Percentiles rank a stretch among this genome's conserved stretches.
Evolutionary conservation across 2,329 filamentous ascomycete species (phyloP).

Genomic region (Botrytis fragariae): DNA sequence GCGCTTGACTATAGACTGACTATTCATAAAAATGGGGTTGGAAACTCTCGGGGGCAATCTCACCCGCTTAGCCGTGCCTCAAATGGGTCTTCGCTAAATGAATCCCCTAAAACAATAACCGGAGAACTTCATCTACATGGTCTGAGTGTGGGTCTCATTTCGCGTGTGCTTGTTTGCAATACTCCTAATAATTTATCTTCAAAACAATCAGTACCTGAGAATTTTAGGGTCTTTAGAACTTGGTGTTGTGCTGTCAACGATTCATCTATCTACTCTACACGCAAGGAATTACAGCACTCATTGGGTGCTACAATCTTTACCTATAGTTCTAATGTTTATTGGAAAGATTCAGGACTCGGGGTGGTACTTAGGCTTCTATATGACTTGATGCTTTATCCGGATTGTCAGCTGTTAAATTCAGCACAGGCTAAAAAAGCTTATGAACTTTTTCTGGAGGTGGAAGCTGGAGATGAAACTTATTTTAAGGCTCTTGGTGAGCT

Average conservation of each 20-base stretch:
- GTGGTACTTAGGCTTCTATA: not conserved
- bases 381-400: not conserved
- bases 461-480: fast-evolving
- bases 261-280: not conserved
- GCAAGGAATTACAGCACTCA: fast-evolving
- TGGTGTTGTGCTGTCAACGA: fast-evolving
- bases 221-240: not conserved
- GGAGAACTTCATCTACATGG: not conserved
- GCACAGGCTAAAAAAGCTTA: not conserved
- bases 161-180: not conserved
- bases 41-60: fast-evolving
- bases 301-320: fast-evolving
- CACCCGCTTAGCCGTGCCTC: fast-evolving
- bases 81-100: not conserved
- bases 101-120: fast-evolving
- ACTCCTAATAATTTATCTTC: fast-evolving
- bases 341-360: fast-evolving
- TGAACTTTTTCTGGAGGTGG: not conserved
- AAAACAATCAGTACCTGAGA: fast-evolving
- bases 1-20: not conserved
- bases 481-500: fast-evolving
- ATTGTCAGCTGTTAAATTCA: not conserved
- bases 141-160: not conserved
- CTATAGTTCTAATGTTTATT: no score
- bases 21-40: not conserved